Evolutionary conservation across 75 land plant species (phyloP), one percentile per base, ranked within the genome.

Genomic region (Adiantum capillusveneris): DNA sequence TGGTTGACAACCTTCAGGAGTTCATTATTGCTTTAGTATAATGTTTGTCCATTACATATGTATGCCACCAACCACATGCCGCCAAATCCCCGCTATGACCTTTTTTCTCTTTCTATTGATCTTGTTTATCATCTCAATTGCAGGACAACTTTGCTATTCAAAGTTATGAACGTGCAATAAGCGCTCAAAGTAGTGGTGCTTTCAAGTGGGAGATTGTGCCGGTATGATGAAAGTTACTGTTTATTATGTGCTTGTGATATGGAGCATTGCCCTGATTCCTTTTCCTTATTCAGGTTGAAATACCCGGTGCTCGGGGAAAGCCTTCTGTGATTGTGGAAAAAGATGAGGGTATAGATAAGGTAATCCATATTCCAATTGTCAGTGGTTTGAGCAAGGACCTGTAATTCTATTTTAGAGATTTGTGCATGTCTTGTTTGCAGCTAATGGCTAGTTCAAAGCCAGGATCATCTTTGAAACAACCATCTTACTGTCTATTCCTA

Each of bases 161-260:
- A 63, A 95, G 88, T 61, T 90, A 79, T 73, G 84, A 95, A 73
- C 76, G 96, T 57, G 99, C 88, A n/a, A 86, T 90, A 54, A 65
- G 83, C 65, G 96, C 99, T 29, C 79, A 84, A 65, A 72, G 72
- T 60, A 50, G 58, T 67, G 85, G 96, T 60, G 84, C 77, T 19
- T 86, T 89, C 59, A 57, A 77, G 19, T 89, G 96, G 98, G 98
- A 94, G 74, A 94, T 94, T 56, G 78, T 67, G 56, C 98, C 98
- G 59, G 98, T 88, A 42, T 25, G 77, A 3, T n/a, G 42, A 17
- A 21, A n/a, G n/a, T n/a, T n/a, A n/a, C n/a, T n/a, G n/a, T n/a
- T n/a, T n/a, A n/a, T n/a, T n/a, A n/a, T n/a, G n/a, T n/a, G n/a
- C n/a, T n/a, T n/a, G n/a, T n/a, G n/a, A n/a, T n/a, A n/a, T n/a